These are phyloP conservation scores for Glutinoglossum americanum DNA, from an alignment of 495 filamentous ascomycete species.

Conservation along the genomic window DNA sequence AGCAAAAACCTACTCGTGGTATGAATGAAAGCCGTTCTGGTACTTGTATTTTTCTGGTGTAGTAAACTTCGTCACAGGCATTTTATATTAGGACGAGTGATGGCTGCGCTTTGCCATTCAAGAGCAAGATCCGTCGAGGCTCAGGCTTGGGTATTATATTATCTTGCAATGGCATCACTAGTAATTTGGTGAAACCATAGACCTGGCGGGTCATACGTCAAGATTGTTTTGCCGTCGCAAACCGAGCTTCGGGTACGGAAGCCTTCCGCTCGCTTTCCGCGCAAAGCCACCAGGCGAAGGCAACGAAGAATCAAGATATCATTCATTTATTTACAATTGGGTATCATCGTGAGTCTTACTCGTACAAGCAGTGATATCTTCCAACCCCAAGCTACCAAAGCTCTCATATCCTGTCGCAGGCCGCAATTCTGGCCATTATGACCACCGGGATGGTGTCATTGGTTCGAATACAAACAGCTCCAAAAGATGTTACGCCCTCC, in stretches of 20 bases:
- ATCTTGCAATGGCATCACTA: neutral
- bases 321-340: no score
- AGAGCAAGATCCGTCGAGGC: neutral
- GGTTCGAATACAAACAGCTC: no score
- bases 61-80: conserved; percentile 35
- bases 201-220: neutral
- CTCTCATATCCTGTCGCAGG: no score
- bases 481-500: neutral
- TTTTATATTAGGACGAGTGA: conserved; percentile 10
- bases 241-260: neutral
- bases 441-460: no score
- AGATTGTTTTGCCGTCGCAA: neutral
- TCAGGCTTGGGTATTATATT: neutral
- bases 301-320: no score
- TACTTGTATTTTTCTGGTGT: conserved; percentile 34
- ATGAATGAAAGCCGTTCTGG: conserved; percentile 34
- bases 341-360: no score
- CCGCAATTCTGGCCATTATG: no score
- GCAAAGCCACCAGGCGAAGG: no score
- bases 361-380: no score
- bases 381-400: no score
- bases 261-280: neutral
- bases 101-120: neutral
- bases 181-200: neutral
- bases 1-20: conserved; percentile 28